Conservation (phyloP, 169 alveolate species). For the Eimeria sp. region DNA sequence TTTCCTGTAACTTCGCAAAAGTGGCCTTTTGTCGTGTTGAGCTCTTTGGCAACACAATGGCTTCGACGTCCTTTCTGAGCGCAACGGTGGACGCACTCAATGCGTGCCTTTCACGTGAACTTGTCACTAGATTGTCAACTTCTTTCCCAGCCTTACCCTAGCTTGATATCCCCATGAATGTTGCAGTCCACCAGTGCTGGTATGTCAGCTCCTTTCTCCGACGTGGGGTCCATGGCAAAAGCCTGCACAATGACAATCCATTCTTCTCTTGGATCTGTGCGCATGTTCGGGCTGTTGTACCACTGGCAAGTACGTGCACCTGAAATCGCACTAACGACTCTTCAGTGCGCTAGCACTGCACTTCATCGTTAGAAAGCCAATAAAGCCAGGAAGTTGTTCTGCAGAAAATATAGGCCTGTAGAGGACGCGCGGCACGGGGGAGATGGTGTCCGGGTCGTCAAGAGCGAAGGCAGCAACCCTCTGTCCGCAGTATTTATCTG, state of each 20-base stretch:
- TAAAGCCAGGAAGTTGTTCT: background rate
- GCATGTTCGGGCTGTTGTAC: background rate
- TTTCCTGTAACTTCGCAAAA: background rate
- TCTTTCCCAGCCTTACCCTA: constrained; percentile 20
- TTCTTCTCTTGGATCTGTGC: background rate
- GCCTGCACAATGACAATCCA: constrained; percentile 28
- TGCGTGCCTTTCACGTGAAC: background rate
- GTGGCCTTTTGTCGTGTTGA: constrained; percentile 45
- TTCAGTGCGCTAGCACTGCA: background rate
- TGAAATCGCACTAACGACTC: background rate
- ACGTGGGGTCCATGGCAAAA: constrained; percentile 10
- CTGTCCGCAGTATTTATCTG: background rate
- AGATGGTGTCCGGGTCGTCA: background rate
- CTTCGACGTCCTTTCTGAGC: constrained; percentile 67
- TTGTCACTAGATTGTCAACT: background rate
- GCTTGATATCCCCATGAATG: constrained; percentile 27
- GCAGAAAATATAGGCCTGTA: background rate
- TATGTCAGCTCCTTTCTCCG: constrained; percentile 19
- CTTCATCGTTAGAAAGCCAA: background rate
- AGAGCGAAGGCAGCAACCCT: background rate
- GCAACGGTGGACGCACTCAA: background rate
- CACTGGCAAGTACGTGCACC: background rate
- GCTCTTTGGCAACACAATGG: constrained; percentile 43
- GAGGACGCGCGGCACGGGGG: background rate
- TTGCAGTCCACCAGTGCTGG: constrained; percentile 55